Base-by-base conservation (phyloP, 1,139 yeast genomes). In the Blastobotrys niveus region DNA sequence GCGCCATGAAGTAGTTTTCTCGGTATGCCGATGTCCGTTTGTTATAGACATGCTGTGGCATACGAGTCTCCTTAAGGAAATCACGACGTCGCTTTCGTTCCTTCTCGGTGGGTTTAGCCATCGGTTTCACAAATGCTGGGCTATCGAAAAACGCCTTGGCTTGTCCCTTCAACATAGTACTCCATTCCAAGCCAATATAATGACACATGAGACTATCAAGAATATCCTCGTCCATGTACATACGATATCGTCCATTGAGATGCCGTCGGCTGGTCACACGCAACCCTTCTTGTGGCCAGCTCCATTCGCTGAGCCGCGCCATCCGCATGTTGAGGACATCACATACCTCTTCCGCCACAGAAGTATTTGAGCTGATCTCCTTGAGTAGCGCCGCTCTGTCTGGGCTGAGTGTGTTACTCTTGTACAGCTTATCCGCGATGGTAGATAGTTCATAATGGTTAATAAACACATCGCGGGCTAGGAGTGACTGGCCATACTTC, bases 281-380 rank as follows among this genome's bases (percentile, higher is more conserved):
- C 24, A 52, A 30, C 3, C 50, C 50, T 14, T 42, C 45, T 2
- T 17, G 14, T n/a, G 51, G 45, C 55, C 55, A 52, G 3, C 30
- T 21, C 52, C 53, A 52, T 30, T 45, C 41, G 9, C 36, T 41
- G 15, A 51, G 25, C 25, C 45, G 21, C n/a, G 44, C 31, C 33
- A 49, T 32, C 24, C 51, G 46, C 46, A 50, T 47, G 24, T 43
- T 49, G 21, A 52, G 17, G n/a, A 52, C 53, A 27, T 51, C 52
- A 6, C 47, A 32, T 9, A 52, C 44, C 25, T 52, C 55, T 4
- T 37, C 27, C 5, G 48, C 32, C 7, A 51, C 44, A 4, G 30
- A 33, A 3, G 38, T 10, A 38, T 51, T 48, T 17, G 25, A 20
- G 18, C 40, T 10, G 19, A 52, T 43, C 10, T 45, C 48, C 8